A percentile compares a stretch with the other conserved stretches of the same genome.
phyloP scores from a whole-genome alignment of 371 early-diverging fungal genomes.

The Conidiobolus incongruus region DNA sequence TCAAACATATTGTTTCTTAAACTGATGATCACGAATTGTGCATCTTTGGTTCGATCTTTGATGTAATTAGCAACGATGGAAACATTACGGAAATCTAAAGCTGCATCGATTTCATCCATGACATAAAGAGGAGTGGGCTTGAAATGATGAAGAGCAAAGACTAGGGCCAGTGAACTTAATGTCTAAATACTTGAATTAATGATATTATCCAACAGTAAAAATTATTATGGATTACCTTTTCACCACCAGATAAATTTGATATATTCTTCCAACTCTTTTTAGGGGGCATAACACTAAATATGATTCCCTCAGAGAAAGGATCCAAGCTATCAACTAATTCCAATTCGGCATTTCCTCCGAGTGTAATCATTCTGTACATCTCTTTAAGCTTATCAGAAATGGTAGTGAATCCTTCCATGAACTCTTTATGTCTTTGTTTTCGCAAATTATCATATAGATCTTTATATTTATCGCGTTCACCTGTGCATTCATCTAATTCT shows the following conservation, averaged over 20 bases:
- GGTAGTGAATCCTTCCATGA: constrained; percentile 88
- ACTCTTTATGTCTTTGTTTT: constrained; percentile 67
- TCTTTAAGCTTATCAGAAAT: constrained; percentile 94
- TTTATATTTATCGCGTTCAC: constrained; percentile 48
- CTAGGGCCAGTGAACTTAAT: constrained; percentile 90
- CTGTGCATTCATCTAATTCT: constrained; percentile 56
- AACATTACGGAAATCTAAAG: constrained; percentile 98
- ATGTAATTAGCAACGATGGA: constrained; percentile 98
- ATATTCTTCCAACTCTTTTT: constrained; percentile 99
- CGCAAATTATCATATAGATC: constrained; percentile 50
- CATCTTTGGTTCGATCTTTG: constrained; percentile 90
- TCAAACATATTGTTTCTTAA: constrained; percentile 99
- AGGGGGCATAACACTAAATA: constrained; percentile 99
- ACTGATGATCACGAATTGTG: constrained; percentile 98
- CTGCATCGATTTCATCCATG: constrained; percentile 99
- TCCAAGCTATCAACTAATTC: constrained; percentile 98
- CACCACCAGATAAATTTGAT: constrained; percentile 97
- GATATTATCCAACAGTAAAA: not conserved
- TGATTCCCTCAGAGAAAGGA: constrained; percentile 98
- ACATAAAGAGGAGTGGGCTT: constrained; percentile 99
- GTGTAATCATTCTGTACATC: constrained; percentile 99
- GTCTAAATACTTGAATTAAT: constrained; percentile 28
- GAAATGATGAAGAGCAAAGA: constrained; percentile 98
- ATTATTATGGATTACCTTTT: constrained; percentile 50
- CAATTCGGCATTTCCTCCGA: constrained; percentile 99